Base-by-base conservation (phyloP, 106 monocot species). In the Dioscorea zingiberensis region DNA sequence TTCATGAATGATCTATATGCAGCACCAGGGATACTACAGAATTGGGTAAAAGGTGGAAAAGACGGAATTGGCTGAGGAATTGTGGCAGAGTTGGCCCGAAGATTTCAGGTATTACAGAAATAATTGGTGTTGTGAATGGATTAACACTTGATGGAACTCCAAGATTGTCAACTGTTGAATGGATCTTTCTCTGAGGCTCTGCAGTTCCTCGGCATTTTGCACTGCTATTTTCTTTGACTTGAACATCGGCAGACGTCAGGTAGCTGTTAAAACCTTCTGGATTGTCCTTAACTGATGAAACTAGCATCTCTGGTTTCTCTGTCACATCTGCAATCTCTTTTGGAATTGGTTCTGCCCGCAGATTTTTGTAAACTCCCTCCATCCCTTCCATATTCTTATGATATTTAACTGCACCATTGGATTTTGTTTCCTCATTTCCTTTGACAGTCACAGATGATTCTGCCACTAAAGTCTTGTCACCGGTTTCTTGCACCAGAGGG, bases 11-110 rank as follows among this genome's bases (percentile, higher is more conserved):
- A 78, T 29, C 67, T 71, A 71, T 79, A 81, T 48, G 75, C 64
- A 73, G 73, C 67, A 73, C 80, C 82, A 69, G 73, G 74, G 15
- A 55, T 66, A 63, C 29, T 66, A 12, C 58, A 47, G 60, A 73
- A 73, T 26, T 69, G 78, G 15, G 67, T 24, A 69, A 84, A 81
- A 64, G 90, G 77, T 48, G 70, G 38, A 44, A 74, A 82, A 71
- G 32, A 18, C 29, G 71, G 54, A 44, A 72, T 69, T 14, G 68
- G 55, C 1, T 71, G 83, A 63, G 45, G 64, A 56, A 70, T 71
- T 15, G 69, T 73, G 61, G 65, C 26, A 59, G 69, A 63, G 32
- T 56, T 71, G 28, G 8, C 27, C 29, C 71, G n/a, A n/a, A n/a
- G 46, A 69, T 24, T 48, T 61, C 60, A 48, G 78, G 44, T 48